A percentile compares a stretch with the other conserved stretches of the same genome.
Conservation (phyloP, 768 basidiomycete genomes). For the Scleroderma citrinum region DNA sequence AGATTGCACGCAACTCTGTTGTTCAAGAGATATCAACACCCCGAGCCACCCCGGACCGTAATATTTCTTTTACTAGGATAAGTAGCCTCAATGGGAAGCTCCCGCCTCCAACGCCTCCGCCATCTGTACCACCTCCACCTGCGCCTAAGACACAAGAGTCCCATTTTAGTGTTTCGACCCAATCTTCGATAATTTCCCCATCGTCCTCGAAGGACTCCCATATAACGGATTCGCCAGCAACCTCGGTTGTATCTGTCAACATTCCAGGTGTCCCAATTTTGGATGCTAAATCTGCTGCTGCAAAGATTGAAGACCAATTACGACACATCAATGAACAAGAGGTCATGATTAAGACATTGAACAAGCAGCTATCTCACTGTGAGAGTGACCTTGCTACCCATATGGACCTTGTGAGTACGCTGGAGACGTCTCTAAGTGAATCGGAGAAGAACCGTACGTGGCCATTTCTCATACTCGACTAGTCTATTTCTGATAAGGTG, state of each 20-base stretch:
- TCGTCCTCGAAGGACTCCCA: conserved; percentile 68
- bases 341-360: conserved; percentile 87
- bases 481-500: conserved; percentile 7
- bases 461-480: conserved; percentile 1
- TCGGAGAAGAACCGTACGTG: conserved; percentile 88
- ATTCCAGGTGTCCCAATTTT: conserved; percentile 28
- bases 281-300: conserved; percentile 49
- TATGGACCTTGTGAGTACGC: conserved; percentile 80
- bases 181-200: conserved; percentile 48
- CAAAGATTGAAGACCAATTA: conserved; percentile 64
- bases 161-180: conserved; percentile 54
- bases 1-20: conserved; percentile 50
- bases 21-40: conserved; percentile 41
- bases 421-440: conserved; percentile 83
- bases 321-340: conserved; percentile 81
- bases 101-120: conserved; percentile 77
- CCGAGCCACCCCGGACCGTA: conserved; percentile 48
- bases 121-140: conserved; percentile 82
- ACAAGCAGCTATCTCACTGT: conserved; percentile 90
- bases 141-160: conserved; percentile 54
- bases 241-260: conserved; percentile 47
- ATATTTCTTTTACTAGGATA: conserved; percentile 48
- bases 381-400: conserved; percentile 88
- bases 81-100: conserved; percentile 67
- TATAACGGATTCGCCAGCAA: conserved; percentile 55